A percentile compares a stretch with the other conserved stretches of the same genome.
These are phyloP conservation scores for Termitomyces sp. DNA, from an alignment of 768 basidiomycete species.

Conservation along the genomic window DNA sequence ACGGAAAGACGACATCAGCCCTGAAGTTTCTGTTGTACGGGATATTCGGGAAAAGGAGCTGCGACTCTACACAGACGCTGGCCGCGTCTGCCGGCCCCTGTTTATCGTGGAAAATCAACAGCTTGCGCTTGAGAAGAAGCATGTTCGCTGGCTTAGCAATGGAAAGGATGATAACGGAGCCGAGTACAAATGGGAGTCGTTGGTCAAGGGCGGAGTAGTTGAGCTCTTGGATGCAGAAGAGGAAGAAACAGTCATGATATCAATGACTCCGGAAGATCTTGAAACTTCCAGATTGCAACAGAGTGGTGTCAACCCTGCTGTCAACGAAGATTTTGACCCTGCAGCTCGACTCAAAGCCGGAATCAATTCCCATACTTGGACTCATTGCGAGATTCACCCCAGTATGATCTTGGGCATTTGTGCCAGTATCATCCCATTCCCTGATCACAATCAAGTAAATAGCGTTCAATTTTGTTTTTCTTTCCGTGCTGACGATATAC, in stretches of 20 bases:
- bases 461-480: neutral
- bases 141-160: slow-evolving; percentile 67
- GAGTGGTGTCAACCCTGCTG: slow-evolving; percentile 48
- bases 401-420: slow-evolving; percentile 99
- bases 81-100: slow-evolving; percentile 92
- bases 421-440: slow-evolving; percentile 99
- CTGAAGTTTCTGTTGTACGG: slow-evolving; percentile 95
- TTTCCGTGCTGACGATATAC: slow-evolving; percentile 5
- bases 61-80: slow-evolving; percentile 92
- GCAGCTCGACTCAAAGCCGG: slow-evolving; percentile 84
- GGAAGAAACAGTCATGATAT: slow-evolving; percentile 99
- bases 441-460: slow-evolving; percentile 95
- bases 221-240: slow-evolving; percentile 97
- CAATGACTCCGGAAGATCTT: slow-evolving; percentile 95
- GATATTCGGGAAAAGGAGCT: slow-evolving; percentile 96
- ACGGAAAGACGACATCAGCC: slow-evolving; percentile 90
- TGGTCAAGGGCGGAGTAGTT: slow-evolving; percentile 84
- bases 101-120: slow-evolving; percentile 96
- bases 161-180: slow-evolving; percentile 54
- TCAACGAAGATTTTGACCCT: slow-evolving; percentile 78
- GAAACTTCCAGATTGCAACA: slow-evolving; percentile 74
- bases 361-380: slow-evolving; percentile 87
- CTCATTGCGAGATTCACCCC: slow-evolving; percentile 99
- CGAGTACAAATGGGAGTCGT: slow-evolving; percentile 76
- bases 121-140: slow-evolving; percentile 76